Evolutionary conservation across 2,329 filamentous ascomycete species (phyloP), one percentile per base, ranked within the genome.

Genomic region (Aureobasidium sp.): DNA sequence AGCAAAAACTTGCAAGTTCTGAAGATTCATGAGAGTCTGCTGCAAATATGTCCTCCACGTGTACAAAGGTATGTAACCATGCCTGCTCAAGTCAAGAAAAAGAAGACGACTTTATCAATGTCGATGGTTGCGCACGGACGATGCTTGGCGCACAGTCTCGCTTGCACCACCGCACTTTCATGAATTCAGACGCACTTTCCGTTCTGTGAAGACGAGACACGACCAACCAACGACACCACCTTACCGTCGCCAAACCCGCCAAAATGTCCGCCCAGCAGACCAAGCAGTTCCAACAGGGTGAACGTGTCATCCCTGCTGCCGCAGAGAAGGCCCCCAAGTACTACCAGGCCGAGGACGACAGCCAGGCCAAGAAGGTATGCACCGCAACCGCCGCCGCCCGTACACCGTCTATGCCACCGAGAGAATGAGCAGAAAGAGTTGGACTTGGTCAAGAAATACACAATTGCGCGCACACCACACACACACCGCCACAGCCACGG

Each of bases 281-380:
- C 76, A 96, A 96, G 90, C 93, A 89, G 85, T 97, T 96, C 86
- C 91, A 91, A 84, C 94, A 94, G 87, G 90, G 90, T 82, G 89
- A 90, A 83, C 88, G 93, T 84, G 85, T 88, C 80, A 88, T 97
- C 80, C 91, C 90, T 79, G 86, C 89, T 80, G 80, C 84, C 80
- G 84, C 84, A 77, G 87, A 96, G 81, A 96, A 95, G 90, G 93
- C 93, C 75, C 87, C 90, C 85, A 97, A 97, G 85, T 99, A 93
- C 91, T 99, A 99, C 84, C 90, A 91, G 79, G 90, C 91, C 77
- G 89, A 95, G 80, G 93, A 97, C 81, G 89, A 93, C 77, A 78
- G 85, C 78, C 82, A 88, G 81, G 85, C 87, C 75, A 96, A 92
- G 87, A 93, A 95, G 90, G 94, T 99, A 86, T 85, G 91, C 56